Conservation (phyloP, 1,284 basidiomycete genomes). For the Pterula multifida region DNA sequence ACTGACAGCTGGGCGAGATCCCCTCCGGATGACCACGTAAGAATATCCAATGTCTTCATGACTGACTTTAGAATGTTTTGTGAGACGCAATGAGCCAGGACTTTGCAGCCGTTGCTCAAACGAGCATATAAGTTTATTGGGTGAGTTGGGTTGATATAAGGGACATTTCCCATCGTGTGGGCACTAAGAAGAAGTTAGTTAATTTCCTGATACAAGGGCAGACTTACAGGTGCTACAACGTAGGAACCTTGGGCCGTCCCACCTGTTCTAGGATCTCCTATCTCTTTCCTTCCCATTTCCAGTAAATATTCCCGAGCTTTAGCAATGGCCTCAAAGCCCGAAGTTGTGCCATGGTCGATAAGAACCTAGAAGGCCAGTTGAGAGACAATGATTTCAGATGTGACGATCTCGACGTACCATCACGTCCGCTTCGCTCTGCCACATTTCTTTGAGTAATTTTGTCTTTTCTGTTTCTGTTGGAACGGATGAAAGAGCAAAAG, state of each 20-base stretch:
- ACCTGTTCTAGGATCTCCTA: conserved; percentile 29
- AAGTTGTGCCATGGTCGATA: conserved; percentile 72
- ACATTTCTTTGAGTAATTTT: conserved; percentile 70
- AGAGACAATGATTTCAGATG: conserved; percentile 11
- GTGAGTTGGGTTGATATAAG: conserved; percentile 36
- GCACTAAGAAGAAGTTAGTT: conserved; percentile 41
- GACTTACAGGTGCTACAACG: conserved; percentile 70
- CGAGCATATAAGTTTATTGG: conserved; percentile 53
- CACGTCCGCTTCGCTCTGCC: conserved; percentile 78
- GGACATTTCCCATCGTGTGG: conserved; percentile 89
- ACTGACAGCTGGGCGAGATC: conserved; percentile 45
- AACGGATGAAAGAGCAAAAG: conserved; percentile 75
- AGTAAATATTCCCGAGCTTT: conserved; percentile 76
- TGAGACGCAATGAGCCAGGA: conserved; percentile 75
- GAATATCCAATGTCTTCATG: conserved; percentile 85
- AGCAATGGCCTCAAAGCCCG: conserved; percentile 76
- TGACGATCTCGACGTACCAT: conserved; percentile 36
- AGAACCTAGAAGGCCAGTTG: conserved; percentile 43
- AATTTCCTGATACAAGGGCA: conserved; percentile 8
- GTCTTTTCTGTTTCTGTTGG: conserved; percentile 51
- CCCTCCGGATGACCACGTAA: conserved; percentile 84
- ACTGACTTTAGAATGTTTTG: conserved; percentile 74
- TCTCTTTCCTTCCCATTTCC: conserved; percentile 48
- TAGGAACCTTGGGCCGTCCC: conserved; percentile 45
- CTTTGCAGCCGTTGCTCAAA: conserved; percentile 84